Evolutionary conservation across 2,329 filamentous ascomycete species (phyloP), one percentile per base, ranked within the genome.

Genomic region (Claviceps humidiphila): DNA sequence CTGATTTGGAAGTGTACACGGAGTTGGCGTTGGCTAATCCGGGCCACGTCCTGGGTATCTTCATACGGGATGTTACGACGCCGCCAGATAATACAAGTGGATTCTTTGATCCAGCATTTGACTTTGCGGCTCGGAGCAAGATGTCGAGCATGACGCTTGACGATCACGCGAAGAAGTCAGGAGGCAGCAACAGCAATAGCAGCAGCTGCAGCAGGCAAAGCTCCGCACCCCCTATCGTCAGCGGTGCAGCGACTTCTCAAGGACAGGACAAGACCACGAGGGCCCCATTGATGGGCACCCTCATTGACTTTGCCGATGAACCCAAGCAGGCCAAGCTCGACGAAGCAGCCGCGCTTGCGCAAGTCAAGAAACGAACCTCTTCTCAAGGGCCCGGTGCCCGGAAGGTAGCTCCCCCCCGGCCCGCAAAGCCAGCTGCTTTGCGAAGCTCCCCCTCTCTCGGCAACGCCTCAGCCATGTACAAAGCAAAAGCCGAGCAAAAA

Each of bases 1-100:
- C 91, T 7, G 94, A 98, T 68, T 74, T 98, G 3, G 94, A 98
- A 66, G 89, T 97, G 0, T 98, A 98, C 63, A 96, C 90, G 0
- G 93, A 98, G 57, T 78, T 95, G n/a, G 90, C 85, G 0, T 63
- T 91, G 38, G 81, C 87, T 2, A 84, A 97, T 59, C 91, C 90
- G 0, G 86, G 87, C 0, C 80, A 87, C 30, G 82, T 98, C 2
- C 72, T 89, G 34, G 93, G 83, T 0, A 81, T 98, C 6, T 97
- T 97, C 66, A 97, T 98, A 57, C 80, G 94, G 52, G 93, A 98
- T 66, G 88, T 98, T 22, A 98, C 93, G 0, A 95, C 89, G 0
- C 78, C 85, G 0, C 78, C 85, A 0, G 78, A 85, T 39, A 75
- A 86, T 40, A 74, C 61, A 11, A 60, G 80, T 13, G 80, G 80